phyloP scores from a whole-genome alignment of 164 flowering plant genomes.

The Hamamelis virginiana region DNA sequence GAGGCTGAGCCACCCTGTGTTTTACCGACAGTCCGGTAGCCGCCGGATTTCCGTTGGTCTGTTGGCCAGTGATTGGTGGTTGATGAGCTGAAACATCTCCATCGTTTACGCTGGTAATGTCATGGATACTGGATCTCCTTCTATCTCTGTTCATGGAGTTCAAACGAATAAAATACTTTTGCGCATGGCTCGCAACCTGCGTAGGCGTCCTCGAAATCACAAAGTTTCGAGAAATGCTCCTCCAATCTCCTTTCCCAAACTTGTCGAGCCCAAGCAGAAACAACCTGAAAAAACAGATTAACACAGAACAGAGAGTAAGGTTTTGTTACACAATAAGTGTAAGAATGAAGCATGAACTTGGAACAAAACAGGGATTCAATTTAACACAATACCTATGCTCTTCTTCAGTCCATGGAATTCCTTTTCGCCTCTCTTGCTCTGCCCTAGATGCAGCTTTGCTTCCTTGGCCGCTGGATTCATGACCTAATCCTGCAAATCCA shows the following conservation, averaged over 20 bases:
- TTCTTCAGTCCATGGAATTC: conserved; percentile 95
- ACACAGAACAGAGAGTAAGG: no score
- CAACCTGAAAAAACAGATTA: conserved; percentile 50
- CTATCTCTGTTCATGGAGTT: conserved; percentile 79
- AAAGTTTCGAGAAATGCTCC: conserved; percentile 77
- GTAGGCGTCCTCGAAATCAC: conserved; percentile 77
- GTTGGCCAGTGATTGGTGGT: conserved; percentile 61
- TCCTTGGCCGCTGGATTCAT: conserved; percentile 31
- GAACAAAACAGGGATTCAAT: neutral
- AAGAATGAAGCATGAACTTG: no score
- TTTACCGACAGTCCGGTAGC: conserved; percentile 26
- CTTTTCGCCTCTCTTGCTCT: conserved; percentile 81
- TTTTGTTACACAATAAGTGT: no score
- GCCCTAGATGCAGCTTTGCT: conserved; percentile 46
- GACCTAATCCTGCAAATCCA: conserved; percentile 30
- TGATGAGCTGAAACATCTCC: conserved; percentile 41
- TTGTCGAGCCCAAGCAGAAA: conserved; percentile 76
- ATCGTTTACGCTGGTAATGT: conserved; percentile 65
- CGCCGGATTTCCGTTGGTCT: conserved; percentile 24
- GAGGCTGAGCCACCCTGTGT: conserved; percentile 38
- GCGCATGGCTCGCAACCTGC: conserved; percentile 84
- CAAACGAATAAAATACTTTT: conserved; percentile 72
- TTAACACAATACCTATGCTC: conserved; percentile 64
- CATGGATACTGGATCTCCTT: conserved; percentile 82
- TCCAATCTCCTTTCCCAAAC: conserved; percentile 86